These are phyloP conservation scores for Pyrenochaeta sp. DNA, from an alignment of 2,329 filamentous ascomycete species.

Conservation along the genomic window DNA sequence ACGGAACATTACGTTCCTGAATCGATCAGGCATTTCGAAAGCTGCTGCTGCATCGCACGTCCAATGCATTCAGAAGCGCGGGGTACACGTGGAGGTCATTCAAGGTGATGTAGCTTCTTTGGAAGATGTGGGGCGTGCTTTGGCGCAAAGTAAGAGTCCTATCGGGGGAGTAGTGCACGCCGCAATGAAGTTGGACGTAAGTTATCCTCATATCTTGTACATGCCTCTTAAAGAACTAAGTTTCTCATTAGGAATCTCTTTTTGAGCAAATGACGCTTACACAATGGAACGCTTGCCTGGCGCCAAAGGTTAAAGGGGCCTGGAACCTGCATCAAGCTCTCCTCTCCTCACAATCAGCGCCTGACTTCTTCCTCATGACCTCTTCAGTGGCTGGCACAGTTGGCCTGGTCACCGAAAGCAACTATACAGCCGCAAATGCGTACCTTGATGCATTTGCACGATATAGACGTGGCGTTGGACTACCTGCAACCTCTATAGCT, in stretches of 20 bases:
- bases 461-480: constrained; percentile 15
- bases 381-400: constrained; percentile 23
- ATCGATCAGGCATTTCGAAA: neutral
- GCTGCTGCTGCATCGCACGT: constrained; percentile 1
- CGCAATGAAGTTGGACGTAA: neutral
- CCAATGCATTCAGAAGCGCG: neutral
- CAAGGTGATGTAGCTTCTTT: constrained; percentile 14
- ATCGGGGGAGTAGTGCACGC: constrained; percentile 24
- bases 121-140: constrained; percentile 4
- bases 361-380: constrained; percentile 41
- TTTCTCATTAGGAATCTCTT: neutral
- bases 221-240: neutral
- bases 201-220: neutral
- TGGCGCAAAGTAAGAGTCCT: neutral
- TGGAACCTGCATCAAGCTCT: constrained; percentile 34
- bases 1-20: constrained; percentile 15
- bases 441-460: constrained; percentile 33
- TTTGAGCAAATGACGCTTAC: constrained; percentile 11
- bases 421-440: constrained; percentile 32
- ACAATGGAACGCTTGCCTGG: constrained; percentile 8
- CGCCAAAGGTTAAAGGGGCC: constrained; percentile 37
- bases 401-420: constrained; percentile 20
- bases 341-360: neutral
- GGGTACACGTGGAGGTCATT: neutral
- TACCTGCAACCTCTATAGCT: constrained; percentile 25